phyloP scores from a whole-genome alignment of 768 basidiomycete genomes.

The Tephrocybe sp. region DNA sequence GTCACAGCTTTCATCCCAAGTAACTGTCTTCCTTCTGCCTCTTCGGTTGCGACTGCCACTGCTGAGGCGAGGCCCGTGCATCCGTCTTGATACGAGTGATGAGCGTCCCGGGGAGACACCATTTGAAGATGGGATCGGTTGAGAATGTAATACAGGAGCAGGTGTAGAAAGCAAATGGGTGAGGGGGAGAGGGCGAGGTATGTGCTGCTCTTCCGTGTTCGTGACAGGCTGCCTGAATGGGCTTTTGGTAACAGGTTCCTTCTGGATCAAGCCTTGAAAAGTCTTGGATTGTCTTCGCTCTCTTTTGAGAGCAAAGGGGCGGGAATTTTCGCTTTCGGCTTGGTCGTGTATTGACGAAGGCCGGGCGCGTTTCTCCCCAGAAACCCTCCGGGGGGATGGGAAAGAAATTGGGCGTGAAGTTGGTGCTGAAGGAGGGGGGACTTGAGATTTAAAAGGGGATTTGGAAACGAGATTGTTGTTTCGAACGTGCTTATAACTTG shows the following conservation, averaged over 20 bases:
- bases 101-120: conserved; percentile 58
- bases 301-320: conserved; percentile 65
- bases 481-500: conserved; percentile 76
- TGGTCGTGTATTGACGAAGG: conserved; percentile 70
- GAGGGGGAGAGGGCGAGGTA: conserved; percentile 17
- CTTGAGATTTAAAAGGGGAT: conserved; percentile 78
- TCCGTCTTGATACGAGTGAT: conserved; percentile 66
- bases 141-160: conserved; percentile 11
- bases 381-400: conserved; percentile 49
- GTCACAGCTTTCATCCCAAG: conserved; percentile 76
- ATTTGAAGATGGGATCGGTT: conserved; percentile 20
- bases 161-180: conserved; percentile 19
- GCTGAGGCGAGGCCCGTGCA: conserved; percentile 72
- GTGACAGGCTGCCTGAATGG: conserved; percentile 55
- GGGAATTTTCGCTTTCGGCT: conserved; percentile 66
- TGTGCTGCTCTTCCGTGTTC: conserved; percentile 23
- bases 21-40: conserved; percentile 72
- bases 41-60: conserved; percentile 39
- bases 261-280: conserved; percentile 70
- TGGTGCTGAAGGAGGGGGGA: conserved; percentile 48
- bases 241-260: conserved; percentile 79
- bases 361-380: conserved; percentile 76
- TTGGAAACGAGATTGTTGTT: conserved; percentile 80
- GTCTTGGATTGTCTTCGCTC: conserved; percentile 74
- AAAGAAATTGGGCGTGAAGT: conserved; percentile 30